Percentiles rank a stretch among this genome's conserved stretches.
Evolutionary conservation across 805 yeast species (phyloP).

Genomic region (Geotrichum ghanense): DNA sequence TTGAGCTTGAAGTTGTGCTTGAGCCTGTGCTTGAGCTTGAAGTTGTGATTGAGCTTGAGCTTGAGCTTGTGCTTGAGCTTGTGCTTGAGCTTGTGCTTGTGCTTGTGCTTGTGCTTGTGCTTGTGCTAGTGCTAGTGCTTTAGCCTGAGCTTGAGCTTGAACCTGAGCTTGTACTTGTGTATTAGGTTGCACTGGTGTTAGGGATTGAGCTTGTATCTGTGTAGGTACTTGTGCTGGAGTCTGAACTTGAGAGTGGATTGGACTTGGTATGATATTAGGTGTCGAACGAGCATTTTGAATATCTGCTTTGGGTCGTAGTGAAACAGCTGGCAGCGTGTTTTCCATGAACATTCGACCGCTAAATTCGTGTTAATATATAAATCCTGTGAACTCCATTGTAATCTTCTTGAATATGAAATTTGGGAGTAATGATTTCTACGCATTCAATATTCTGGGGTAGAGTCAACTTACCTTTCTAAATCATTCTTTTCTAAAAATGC

Average conservation of each 20-base stretch:
- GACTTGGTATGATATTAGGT: too few species aligned
- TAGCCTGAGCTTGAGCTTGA: slow-evolving; percentile 9
- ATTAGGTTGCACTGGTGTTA: too few species aligned
- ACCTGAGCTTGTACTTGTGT: background rate
- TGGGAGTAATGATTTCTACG: too few species aligned
- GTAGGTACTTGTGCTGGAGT: too few species aligned
- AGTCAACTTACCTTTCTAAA: slow-evolving; percentile 33
- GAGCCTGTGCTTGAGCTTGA: too few species aligned
- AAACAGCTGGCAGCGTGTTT: slow-evolving; percentile 24
- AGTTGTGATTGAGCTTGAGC: slow-evolving; percentile 13
- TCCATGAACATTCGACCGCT: slow-evolving; percentile 22
- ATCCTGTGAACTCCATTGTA: too few species aligned
- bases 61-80: slow-evolving; percentile 9
- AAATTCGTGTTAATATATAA: too few species aligned
- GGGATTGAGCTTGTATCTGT: too few species aligned
- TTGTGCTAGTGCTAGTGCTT: slow-evolving; percentile 15
- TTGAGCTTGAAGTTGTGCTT: too few species aligned
- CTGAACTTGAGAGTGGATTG: too few species aligned
- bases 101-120: slow-evolving; percentile 15
- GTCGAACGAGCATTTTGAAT: too few species aligned
- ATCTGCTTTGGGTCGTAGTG: background rate
- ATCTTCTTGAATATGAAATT: too few species aligned
- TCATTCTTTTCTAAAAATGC: slow-evolving; percentile 43
- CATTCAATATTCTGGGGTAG: slow-evolving; percentile 22
- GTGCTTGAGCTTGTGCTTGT: slow-evolving; percentile 20